Evolutionary conservation across 73 alveolate genomes (phyloP).

Genomic region (Tetrahymena borealis): DNA sequence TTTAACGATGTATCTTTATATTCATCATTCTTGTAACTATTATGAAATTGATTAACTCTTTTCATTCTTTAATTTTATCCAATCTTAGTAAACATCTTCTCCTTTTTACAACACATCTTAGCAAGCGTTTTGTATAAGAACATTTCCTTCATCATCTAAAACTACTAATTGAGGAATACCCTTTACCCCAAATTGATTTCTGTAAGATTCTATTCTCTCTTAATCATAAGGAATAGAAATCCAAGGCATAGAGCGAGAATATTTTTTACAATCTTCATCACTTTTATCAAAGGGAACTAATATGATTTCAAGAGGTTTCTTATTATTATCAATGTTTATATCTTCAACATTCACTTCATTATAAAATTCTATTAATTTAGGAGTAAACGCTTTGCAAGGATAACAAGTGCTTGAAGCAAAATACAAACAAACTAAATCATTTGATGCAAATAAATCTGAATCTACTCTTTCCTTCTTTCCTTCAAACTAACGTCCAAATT

Average conservation of each 20-base stretch:
- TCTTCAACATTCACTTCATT: not conserved
- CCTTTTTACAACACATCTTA: not conserved
- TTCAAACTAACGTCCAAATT: not conserved
- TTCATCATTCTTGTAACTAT: not conserved
- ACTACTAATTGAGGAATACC: not conserved
- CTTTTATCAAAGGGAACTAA: not conserved
- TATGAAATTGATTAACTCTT: not conserved
- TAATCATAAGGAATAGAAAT: not conserved
- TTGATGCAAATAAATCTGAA: not conserved
- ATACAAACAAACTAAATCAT: not conserved
- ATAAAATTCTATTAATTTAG: not conserved
- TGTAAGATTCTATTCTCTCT: not conserved
- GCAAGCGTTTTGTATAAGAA: not conserved
- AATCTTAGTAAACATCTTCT: not conserved
- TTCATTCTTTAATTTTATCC: not conserved
- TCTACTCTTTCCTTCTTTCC: not conserved
- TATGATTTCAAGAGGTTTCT: not conserved
- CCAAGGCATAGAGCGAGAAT: not conserved
- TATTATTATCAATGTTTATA: not conserved
- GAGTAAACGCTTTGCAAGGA: not conserved
- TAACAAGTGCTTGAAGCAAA: not conserved
- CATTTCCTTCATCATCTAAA: not conserved
- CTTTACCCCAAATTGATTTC: not conserved
- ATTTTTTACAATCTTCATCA: not conserved
- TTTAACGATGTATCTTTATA: no score